Percentiles rank a stretch among this genome's conserved stretches.
phyloP scores from a whole-genome alignment of 1,139 yeast genomes.

The Candida gigantensis region DNA sequence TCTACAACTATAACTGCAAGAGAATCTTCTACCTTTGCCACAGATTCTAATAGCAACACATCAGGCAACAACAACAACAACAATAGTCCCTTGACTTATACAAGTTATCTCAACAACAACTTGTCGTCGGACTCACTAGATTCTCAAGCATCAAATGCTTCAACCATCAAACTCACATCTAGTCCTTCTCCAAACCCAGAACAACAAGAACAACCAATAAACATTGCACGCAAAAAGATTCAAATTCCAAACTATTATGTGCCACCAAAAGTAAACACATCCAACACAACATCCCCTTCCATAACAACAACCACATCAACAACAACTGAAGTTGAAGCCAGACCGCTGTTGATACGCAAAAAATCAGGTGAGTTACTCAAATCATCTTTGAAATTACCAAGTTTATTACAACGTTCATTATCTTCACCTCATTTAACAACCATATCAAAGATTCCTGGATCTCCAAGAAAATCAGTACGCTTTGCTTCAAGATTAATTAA shows the following conservation, averaged over 20 bases:
- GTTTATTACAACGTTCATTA: constrained; percentile 24
- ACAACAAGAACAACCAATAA: no score
- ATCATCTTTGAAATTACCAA: constrained; percentile 37
- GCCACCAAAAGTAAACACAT: constrained; percentile 12
- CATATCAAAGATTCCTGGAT: constrained; percentile 3
- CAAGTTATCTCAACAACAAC: constrained; percentile 8
- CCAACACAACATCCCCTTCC: no score
- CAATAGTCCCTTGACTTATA: constrained; percentile 9
- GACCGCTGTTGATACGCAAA: constrained; percentile 28
- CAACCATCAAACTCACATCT: constrained; percentile 12
- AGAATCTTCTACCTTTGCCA: no score
- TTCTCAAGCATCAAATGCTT: constrained; percentile 11
- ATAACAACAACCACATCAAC: constrained; percentile 6
- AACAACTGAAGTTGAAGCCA: constrained; percentile 1
- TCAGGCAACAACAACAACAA: constrained; percentile 2
- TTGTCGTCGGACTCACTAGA: constrained; percentile 15
- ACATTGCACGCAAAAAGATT: constrained; percentile 8
- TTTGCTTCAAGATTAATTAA: constrained; percentile 40
- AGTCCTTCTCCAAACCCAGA: constrained; percentile 8
- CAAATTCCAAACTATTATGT: constrained; percentile 16
- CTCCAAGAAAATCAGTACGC: constrained; percentile 32
- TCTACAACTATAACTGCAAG: background rate
- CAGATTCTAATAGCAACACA: constrained; percentile 1
- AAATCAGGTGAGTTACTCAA: constrained; percentile 43
- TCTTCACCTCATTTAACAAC: constrained; percentile 28